A percentile compares a stretch with the other conserved stretches of the same genome.
Evolutionary conservation across 257 asterid species (phyloP).

Genomic region (Lantana camara): DNA sequence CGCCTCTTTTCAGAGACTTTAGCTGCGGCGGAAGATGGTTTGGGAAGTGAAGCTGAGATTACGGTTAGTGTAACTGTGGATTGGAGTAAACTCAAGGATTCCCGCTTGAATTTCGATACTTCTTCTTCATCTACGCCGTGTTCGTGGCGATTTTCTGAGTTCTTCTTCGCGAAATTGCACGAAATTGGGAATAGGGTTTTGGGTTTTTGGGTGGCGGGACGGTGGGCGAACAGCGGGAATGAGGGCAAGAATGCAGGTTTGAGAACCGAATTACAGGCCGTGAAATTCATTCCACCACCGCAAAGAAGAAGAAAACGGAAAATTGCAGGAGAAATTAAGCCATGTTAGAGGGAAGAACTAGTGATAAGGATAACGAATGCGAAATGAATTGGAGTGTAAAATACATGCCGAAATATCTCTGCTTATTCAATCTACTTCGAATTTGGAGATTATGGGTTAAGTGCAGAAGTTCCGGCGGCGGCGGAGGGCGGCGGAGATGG

Average conservation of each 20-base stretch:
- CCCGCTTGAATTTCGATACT: slow-evolving; percentile 34
- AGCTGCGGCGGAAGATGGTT: slow-evolving; percentile 60
- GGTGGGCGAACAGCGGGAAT: slow-evolving; percentile 22
- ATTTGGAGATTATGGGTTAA: background rate
- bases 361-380: background rate
- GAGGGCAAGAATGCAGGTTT: slow-evolving; percentile 49
- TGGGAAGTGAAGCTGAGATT: slow-evolving; percentile 69
- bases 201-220: slow-evolving; percentile 35
- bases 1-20: slow-evolving; percentile 65
- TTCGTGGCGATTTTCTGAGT: slow-evolving; percentile 5
- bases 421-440: background rate
- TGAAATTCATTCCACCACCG: slow-evolving; percentile 21
- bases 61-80: slow-evolving; percentile 70
- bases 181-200: slow-evolving; percentile 38
- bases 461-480: background rate
- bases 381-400: background rate
- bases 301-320: background rate
- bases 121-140: slow-evolving; percentile 37
- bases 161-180: slow-evolving; percentile 30
- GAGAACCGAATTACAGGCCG: slow-evolving; percentile 53
- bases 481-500: background rate
- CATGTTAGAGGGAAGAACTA: background rate
- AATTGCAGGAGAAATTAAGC: background rate
- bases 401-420: background rate
- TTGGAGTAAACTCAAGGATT: slow-evolving; percentile 48